These are phyloP conservation scores for Cenococcum geophilum DNA, from an alignment of 495 filamentous ascomycete species.

Conservation along the genomic window DNA sequence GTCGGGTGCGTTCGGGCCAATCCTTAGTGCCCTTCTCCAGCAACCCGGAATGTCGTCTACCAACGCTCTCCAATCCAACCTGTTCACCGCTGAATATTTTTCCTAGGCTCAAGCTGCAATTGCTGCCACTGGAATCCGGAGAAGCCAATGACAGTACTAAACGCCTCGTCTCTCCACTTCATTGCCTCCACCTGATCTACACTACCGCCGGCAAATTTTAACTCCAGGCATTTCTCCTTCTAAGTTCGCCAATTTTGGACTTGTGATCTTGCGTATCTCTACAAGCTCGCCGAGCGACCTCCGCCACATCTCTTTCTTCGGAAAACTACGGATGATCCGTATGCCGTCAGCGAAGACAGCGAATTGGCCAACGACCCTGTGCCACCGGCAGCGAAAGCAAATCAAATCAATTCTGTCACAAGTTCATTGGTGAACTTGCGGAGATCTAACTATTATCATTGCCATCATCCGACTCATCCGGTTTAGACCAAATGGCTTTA, in stretches of 20 bases:
- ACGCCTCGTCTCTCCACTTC: constrained; percentile 39
- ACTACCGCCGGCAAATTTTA: constrained; percentile 28
- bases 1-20: too few species aligned
- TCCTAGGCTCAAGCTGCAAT: constrained; percentile 17
- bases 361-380: constrained; percentile 28
- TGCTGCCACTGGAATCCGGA: constrained; percentile 34
- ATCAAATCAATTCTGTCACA: constrained; percentile 6
- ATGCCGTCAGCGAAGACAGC: constrained; percentile 32
- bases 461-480: constrained; percentile 8
- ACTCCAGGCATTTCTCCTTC: constrained; percentile 27
- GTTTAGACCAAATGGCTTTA: background rate
- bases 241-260: constrained; percentile 22
- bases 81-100: background rate
- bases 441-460: constrained; percentile 18
- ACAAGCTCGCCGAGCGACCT: constrained; percentile 32
- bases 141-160: constrained; percentile 39
- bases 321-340: constrained; percentile 25
- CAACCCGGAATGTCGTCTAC: too few species aligned
- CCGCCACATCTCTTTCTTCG: constrained; percentile 33
- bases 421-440: background rate
- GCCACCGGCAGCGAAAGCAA: constrained; percentile 32
- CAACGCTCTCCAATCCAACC: too few species aligned
- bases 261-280: constrained; percentile 35
- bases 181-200: constrained; percentile 28
- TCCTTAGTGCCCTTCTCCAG: too few species aligned